A percentile compares a stretch with the other conserved stretches of the same genome.
Evolutionary conservation across 2,329 filamentous ascomycete species (phyloP).

Genomic region (Harringtonia aguacate): DNA sequence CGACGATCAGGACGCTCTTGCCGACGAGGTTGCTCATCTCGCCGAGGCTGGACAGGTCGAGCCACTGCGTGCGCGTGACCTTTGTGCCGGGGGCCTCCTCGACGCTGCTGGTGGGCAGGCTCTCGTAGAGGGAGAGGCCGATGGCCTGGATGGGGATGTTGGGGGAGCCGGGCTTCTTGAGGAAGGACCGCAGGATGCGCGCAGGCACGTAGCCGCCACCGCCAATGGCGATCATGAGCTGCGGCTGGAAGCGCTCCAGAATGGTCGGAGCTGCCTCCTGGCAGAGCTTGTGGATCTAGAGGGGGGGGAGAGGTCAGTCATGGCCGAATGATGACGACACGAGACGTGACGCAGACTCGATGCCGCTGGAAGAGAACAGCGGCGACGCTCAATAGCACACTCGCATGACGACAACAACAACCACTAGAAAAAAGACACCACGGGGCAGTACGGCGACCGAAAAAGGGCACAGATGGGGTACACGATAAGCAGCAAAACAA

Average conservation of each 20-base stretch:
- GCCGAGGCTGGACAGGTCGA: conserved; percentile 72
- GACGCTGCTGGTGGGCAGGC: conserved; percentile 45
- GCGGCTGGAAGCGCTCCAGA: conserved; percentile 75
- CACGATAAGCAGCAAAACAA: too few relatives aligned
- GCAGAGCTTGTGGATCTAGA: conserved; percentile 92
- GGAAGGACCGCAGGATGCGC: conserved; percentile 92
- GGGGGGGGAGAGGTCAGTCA: conserved; percentile 1
- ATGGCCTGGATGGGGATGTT: conserved; percentile 99
- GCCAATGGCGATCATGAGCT: conserved; percentile 97
- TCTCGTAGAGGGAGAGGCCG: conserved; percentile 92
- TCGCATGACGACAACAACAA: too few relatives aligned
- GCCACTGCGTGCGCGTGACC: conserved; percentile 96
- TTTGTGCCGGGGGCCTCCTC: conserved; percentile 80
- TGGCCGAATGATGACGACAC: too few relatives aligned
- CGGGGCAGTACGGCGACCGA: too few relatives aligned
- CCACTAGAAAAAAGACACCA: too few relatives aligned
- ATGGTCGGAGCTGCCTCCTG: conserved; percentile 74
- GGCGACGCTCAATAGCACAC: too few relatives aligned
- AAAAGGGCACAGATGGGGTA: too few relatives aligned
- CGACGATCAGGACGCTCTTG: conserved; percentile 85
- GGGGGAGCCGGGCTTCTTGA: conserved; percentile 73
- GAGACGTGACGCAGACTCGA: too few relatives aligned
- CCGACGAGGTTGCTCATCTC: conserved; percentile 84
- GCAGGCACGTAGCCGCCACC: conserved; percentile 96
- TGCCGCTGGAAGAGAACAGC: too few relatives aligned